A percentile compares a stretch with the other conserved stretches of the same genome.
Evolutionary conservation across 495 filamentous ascomycete genomes (phyloP).

Genomic region (Neurospora discreta): DNA sequence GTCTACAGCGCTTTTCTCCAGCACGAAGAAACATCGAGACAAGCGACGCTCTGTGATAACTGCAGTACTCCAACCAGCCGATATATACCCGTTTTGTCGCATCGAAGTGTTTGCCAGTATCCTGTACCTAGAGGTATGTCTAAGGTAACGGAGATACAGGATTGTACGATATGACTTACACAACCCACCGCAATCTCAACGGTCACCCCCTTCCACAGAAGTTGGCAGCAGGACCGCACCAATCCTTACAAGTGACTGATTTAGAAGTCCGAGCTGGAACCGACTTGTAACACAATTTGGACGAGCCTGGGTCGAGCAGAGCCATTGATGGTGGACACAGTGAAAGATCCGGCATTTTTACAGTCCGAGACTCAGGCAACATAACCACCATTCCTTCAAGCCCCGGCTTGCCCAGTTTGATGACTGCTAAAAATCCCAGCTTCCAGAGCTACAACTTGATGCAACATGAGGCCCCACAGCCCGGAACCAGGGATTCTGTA

Average conservation of each 20-base stretch:
- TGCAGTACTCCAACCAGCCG: not conserved
- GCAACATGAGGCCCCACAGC: not conserved
- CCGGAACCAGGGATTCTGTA: not conserved
- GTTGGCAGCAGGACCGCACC: not conserved
- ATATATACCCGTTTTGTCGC: not conserved
- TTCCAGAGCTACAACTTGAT: not conserved
- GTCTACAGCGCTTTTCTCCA: not conserved
- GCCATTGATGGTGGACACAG: not conserved
- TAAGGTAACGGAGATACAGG: not conserved
- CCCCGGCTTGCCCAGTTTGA: not conserved
- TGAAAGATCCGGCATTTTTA: not conserved
- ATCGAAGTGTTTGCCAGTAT: not conserved
- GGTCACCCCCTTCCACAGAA: not conserved
- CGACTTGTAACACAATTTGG: not conserved
- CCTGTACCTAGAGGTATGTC: not conserved
- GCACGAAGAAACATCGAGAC: not conserved
- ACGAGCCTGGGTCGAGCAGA: not conserved
- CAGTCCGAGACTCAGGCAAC: not conserved
- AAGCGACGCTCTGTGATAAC: not conserved
- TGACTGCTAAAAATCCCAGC: not conserved
- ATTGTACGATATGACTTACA: not conserved
- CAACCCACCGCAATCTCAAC: not conserved
- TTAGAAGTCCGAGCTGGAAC: not conserved
- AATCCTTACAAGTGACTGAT: not conserved
- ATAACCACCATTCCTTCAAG: not conserved